Evolutionary conservation across 2,329 filamentous ascomycete genomes (phyloP), one percentile per base, ranked within the genome.

Genomic region (Colletotrichum costaricense): DNA sequence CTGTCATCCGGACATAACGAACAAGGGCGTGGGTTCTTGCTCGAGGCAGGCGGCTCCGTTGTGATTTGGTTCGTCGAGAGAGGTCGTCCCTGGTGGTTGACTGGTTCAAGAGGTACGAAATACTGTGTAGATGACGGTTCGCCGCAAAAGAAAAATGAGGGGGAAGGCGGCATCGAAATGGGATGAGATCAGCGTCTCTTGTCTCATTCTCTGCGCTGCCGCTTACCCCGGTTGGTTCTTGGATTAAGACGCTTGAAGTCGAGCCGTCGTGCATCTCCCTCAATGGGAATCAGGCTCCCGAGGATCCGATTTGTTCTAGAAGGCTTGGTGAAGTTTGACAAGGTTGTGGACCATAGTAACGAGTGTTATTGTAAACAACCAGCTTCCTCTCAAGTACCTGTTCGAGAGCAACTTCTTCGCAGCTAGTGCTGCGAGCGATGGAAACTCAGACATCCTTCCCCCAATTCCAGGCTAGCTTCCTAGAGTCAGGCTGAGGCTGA

Each of bases 1-100:
- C 49, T 57, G 68, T 71, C 68, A 71, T 56, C 33, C 63, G 68
- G 63, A 30, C 56, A 67, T 63, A 58, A 59, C 58, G 58, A 72
- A 58, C 42, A 49, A 22, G 42, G 42, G 42, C 42, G 16, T 49
- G 42, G 42, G 19, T 4, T 49, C 8, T 3, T 42, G 16, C 38
- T n/a, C n/a, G 60, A 33, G 52, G 33, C 33, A 42, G 14, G 38
- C 38, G 38, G 12, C 24, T 28, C 49, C n/a, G 26, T 28, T 28
- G 33, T 49, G 33, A 42, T 63, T 52, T 63, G 58, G 65, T 69
- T 72, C 69, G 69, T 58, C 58, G 24, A 60, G 49, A 22, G 22
- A 30, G 14, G 42, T 9, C 3, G 42, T 49, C 8, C 42, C 42
- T n/a, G 19, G 19, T 49, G 42, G 42, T 5, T 9, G 16, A 49